These are phyloP conservation scores for Flaveria floridana DNA, from an alignment of 140 eudicot genomes.

Conservation along the genomic window DNA sequence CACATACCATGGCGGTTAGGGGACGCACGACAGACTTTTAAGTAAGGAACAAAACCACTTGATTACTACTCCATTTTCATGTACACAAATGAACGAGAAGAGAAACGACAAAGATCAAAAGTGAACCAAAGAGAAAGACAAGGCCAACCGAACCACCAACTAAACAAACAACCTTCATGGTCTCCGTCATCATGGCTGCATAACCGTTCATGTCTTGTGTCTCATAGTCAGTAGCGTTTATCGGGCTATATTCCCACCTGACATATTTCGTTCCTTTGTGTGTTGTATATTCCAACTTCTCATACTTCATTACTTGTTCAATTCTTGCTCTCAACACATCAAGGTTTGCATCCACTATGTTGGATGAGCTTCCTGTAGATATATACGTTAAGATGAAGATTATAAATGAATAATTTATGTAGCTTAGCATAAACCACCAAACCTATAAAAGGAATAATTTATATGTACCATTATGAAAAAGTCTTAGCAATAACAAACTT, in stretches of 20 bases:
- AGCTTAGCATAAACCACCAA: background rate
- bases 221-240: constrained; percentile 14
- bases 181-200: constrained; percentile 22
- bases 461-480: too few relatives aligned
- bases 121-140: constrained; percentile 43
- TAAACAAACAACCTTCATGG: constrained; percentile 32
- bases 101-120: constrained; percentile 37
- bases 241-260: constrained; percentile 35
- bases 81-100: constrained; percentile 29
- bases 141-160: constrained; percentile 29
- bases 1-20: too few relatives aligned
- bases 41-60: background rate
- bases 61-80: background rate
- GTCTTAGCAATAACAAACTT: too few relatives aligned
- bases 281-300: constrained; percentile 25
- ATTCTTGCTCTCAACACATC: constrained; percentile 45
- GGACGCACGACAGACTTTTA: too few relatives aligned
- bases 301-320: constrained; percentile 38
- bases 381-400: background rate
- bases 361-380: constrained; percentile 32
- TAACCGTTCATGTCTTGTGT: constrained; percentile 14
- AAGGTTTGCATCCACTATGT: constrained; percentile 47
- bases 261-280: background rate
- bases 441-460: too few relatives aligned
- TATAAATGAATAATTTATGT: background rate